These are phyloP conservation scores for Filobasidium floriforme DNA, from an alignment of 768 basidiomycete genomes.

Conservation along the genomic window DNA sequence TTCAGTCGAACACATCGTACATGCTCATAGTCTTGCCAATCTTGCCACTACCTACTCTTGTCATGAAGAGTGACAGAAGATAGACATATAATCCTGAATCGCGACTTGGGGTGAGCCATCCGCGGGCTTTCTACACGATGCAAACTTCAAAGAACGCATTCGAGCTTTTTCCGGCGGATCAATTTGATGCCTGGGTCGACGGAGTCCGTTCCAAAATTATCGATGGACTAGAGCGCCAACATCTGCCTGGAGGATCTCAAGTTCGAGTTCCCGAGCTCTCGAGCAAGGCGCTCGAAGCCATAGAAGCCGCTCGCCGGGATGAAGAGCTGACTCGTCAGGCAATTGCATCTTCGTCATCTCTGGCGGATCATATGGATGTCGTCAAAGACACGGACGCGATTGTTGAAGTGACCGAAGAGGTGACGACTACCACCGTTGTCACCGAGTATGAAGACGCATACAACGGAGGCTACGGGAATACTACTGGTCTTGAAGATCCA, in stretches of 20 bases:
- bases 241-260: background rate
- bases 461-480: no score
- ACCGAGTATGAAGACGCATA: no score
- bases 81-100: no score
- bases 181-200: slow-evolving; percentile 22
- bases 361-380: background rate
- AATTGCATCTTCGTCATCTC: background rate
- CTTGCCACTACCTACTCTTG: no score
- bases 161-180: slow-evolving; percentile 13
- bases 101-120: background rate
- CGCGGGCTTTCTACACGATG: background rate
- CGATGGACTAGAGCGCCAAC: slow-evolving; percentile 12
- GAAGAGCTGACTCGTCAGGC: background rate
- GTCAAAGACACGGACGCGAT: no score
- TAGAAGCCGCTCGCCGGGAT: slow-evolving; percentile 3
- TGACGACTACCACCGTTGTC: no score
- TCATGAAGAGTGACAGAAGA: no score
- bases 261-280: slow-evolving; percentile 1
- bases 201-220: slow-evolving; percentile 14
- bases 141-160: slow-evolving; percentile 1
- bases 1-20: no score
- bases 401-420: background rate
- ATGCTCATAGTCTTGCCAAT: no score
- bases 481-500: no score
- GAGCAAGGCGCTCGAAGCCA: slow-evolving; percentile 2